Conservation (phyloP, 2,329 filamentous ascomycete genomes). For the Paecilomyces fulvus region DNA sequence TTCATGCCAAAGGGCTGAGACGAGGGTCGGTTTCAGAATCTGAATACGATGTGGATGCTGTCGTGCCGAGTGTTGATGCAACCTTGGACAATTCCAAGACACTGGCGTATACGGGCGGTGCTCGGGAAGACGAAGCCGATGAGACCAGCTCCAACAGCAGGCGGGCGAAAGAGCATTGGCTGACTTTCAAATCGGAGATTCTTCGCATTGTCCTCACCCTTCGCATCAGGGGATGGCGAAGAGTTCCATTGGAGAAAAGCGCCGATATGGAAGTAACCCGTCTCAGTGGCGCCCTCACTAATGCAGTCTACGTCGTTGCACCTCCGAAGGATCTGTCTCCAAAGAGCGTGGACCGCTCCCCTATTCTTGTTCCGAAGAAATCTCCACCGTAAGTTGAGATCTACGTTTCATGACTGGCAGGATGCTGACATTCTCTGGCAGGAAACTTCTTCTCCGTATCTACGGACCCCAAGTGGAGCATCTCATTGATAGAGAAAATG, state of each 20-base stretch:
- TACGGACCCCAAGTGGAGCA: constrained; percentile 95
- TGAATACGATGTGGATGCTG: constrained; percentile 72
- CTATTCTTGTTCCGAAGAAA: constrained; percentile 32
- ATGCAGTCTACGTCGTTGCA: constrained; percentile 89
- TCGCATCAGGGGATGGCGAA: constrained; percentile 82
- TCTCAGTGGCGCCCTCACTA: constrained; percentile 81
- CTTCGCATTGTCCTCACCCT: constrained; percentile 82
- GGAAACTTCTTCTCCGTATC: constrained; percentile 77
- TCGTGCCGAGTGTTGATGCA: constrained; percentile 80
- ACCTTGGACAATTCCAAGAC: constrained; percentile 86
- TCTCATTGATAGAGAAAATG: constrained; percentile 85
- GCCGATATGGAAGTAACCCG: constrained; percentile 38
- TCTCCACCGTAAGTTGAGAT: constrained; percentile 43
- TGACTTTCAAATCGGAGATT: constrained; percentile 85
- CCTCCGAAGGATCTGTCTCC: constrained; percentile 58
- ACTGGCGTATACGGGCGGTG: constrained; percentile 61
- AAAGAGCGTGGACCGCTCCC: constrained; percentile 31
- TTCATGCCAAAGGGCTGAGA: constrained; percentile 23
- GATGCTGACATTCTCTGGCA: constrained; percentile 13
- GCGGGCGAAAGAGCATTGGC: constrained; percentile 64
- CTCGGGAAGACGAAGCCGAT: constrained; percentile 34
- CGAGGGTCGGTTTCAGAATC: constrained; percentile 66
- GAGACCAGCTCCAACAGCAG: constrained; percentile 37
- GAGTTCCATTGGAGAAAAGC: constrained; percentile 50
- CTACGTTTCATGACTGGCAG: not conserved